Evolutionary conservation across 1,284 basidiomycete species (phyloP).

Genomic region (Austroboletus niveus): DNA sequence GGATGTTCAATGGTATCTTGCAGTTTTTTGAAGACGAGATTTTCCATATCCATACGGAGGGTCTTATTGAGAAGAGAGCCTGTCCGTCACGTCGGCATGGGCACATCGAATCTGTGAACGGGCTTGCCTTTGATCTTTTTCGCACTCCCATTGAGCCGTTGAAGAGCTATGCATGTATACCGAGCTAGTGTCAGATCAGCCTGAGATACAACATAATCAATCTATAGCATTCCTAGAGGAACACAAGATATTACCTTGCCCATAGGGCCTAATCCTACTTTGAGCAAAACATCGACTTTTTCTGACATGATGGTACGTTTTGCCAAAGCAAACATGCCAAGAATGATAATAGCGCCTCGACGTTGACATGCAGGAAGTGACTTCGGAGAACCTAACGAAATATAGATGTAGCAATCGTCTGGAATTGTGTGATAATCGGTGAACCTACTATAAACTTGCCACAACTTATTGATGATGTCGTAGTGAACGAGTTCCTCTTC

Average conservation of each 20-base stretch:
- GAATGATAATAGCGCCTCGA: constrained; percentile 89
- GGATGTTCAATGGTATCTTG: constrained; percentile 77
- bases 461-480: constrained; percentile 88
- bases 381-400: constrained; percentile 63
- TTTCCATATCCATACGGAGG: constrained; percentile 86
- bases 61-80: constrained; percentile 88
- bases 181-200: constrained; percentile 86
- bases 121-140: constrained; percentile 92
- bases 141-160: constrained; percentile 88
- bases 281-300: constrained; percentile 82
- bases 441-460: constrained; percentile 89
- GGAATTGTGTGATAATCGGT: too few species aligned
- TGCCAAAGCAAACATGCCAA: constrained; percentile 94
- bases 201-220: constrained; percentile 39
- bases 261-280: constrained; percentile 82
- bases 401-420: too few species aligned
- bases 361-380: constrained; percentile 81
- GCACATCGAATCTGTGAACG: not conserved
- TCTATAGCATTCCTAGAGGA: not conserved
- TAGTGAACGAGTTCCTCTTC: constrained; percentile 77
- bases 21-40: constrained; percentile 82
- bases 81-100: constrained; percentile 23
- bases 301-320: constrained; percentile 85
- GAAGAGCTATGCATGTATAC: constrained; percentile 92
- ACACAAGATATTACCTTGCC: constrained; percentile 60